phyloP scores from a whole-genome alignment of 1,139 yeast species.

The Wickerhamiella infanticola region DNA sequence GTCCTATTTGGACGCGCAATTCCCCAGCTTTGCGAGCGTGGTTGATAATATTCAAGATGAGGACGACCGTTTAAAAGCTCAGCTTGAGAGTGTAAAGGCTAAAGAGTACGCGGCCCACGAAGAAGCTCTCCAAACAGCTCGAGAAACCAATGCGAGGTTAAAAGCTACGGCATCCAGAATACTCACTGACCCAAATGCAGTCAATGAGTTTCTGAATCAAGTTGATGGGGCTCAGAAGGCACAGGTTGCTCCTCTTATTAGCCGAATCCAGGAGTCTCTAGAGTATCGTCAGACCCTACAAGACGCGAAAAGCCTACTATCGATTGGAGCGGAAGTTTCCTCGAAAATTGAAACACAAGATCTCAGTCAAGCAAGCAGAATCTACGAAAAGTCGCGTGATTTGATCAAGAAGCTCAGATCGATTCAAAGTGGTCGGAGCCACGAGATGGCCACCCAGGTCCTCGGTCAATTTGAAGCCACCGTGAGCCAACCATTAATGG shows the following conservation, averaged over 20 bases:
- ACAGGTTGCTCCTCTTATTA: background rate
- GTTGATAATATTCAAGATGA: background rate
- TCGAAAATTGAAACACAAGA: background rate
- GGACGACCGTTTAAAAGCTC: background rate
- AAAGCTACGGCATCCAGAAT: background rate
- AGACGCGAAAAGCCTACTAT: background rate
- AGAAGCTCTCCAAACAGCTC: background rate
- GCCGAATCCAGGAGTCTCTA: background rate
- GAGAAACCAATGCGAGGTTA: background rate
- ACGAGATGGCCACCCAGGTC: background rate
- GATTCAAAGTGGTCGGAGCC: background rate
- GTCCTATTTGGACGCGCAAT: slow-evolving; percentile 2
- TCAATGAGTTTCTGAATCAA: background rate
- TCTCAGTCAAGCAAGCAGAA: background rate
- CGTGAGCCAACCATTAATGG: background rate
- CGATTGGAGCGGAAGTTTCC: background rate
- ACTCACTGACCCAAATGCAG: too few species aligned
- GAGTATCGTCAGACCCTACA: background rate
- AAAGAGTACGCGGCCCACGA: background rate
- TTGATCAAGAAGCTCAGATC: background rate
- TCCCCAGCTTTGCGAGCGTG: slow-evolving; percentile 4
- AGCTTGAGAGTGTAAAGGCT: background rate
- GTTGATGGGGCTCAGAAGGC: background rate
- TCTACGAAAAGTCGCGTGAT: background rate
- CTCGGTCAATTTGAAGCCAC: background rate